phyloP scores from a whole-genome alignment of 2,329 filamentous ascomycete species.

The Proliferodiscus dingleyae region DNA sequence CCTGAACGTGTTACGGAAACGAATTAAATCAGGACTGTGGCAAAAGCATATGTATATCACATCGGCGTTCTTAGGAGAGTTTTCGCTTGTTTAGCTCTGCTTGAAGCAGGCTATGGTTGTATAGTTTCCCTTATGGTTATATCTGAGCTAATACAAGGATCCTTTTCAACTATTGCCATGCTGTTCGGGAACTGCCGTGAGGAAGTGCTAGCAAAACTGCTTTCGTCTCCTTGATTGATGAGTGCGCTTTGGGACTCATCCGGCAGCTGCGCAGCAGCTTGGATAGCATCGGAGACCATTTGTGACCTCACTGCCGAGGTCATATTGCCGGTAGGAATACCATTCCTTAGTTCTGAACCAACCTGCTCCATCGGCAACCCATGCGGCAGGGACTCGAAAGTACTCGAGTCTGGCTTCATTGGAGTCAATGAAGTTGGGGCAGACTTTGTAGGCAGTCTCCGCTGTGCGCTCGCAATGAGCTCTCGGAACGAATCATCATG shows the following conservation, averaged over 20 bases:
- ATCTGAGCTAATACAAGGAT: constrained; percentile 12
- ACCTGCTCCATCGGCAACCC: too few species aligned
- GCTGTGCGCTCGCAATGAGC: constrained; percentile 71
- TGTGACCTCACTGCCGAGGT: not conserved
- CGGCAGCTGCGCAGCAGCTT: not conserved
- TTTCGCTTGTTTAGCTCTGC: constrained; percentile 8
- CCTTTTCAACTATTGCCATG: constrained; percentile 10
- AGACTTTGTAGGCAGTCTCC: constrained; percentile 32
- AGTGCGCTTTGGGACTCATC: constrained; percentile 4
- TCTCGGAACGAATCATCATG: constrained; percentile 74
- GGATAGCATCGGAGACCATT: not conserved
- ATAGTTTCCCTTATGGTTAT: constrained; percentile 17
- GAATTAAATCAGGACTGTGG: constrained; percentile 1
- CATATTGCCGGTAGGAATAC: too few species aligned
- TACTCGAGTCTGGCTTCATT: not conserved
- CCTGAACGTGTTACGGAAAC: constrained; percentile 14
- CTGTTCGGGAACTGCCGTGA: constrained; percentile 13
- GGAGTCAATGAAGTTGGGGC: not conserved
- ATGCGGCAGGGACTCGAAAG: too few species aligned
- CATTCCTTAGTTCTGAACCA: too few species aligned
- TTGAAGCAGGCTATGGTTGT: constrained; percentile 17
- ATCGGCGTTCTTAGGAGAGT: constrained; percentile 9
- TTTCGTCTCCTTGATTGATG: constrained; percentile 8
- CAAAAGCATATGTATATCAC: constrained; percentile 5
- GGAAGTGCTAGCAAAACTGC: constrained; percentile 2